Percentiles rank a stretch among this genome's conserved stretches.
phyloP scores from a whole-genome alignment of 2,329 filamentous ascomycete genomes.

The Seiridium unicorne region DNA sequence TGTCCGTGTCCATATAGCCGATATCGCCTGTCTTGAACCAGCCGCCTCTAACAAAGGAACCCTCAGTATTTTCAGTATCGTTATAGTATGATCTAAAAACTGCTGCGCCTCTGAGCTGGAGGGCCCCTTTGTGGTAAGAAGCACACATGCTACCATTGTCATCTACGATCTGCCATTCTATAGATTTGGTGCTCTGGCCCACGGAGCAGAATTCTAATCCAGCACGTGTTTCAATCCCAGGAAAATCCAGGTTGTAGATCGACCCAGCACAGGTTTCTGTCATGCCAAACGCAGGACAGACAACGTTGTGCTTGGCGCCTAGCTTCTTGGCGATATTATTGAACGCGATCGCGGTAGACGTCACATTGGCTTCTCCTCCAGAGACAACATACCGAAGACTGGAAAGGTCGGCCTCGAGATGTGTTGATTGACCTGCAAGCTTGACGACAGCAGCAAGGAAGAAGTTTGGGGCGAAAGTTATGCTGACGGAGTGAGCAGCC shows the following conservation, averaged over 20 bases:
- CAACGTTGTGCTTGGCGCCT: not conserved
- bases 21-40: slow-evolving; percentile 43
- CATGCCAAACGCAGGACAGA: slow-evolving; percentile 10
- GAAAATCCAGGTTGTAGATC: slow-evolving; percentile 8
- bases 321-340: not conserved
- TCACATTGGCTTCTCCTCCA: slow-evolving; percentile 9
- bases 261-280: slow-evolving; percentile 10
- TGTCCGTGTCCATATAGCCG: slow-evolving; percentile 29
- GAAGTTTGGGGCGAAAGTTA: slow-evolving; percentile 32
- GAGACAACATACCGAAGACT: slow-evolving; percentile 3
- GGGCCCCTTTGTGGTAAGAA: slow-evolving; percentile 44
- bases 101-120: slow-evolving; percentile 58
- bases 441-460: slow-evolving; percentile 8
- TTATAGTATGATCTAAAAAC: slow-evolving; percentile 65
- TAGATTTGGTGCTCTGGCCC: not conserved
- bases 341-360: slow-evolving; percentile 6
- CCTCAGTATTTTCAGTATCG: slow-evolving; percentile 53
- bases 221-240: not conserved
- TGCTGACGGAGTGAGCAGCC: slow-evolving; percentile 30
- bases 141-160: not conserved
- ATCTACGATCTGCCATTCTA: not conserved
- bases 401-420: not conserved
- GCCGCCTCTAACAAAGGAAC: slow-evolving; percentile 50
- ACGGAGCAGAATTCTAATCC: slow-evolving; percentile 5
- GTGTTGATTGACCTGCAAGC: not conserved